Base-by-base conservation (phyloP, 2,329 filamentous ascomycete genomes). In the Albophoma yamanashiensis region DNA sequence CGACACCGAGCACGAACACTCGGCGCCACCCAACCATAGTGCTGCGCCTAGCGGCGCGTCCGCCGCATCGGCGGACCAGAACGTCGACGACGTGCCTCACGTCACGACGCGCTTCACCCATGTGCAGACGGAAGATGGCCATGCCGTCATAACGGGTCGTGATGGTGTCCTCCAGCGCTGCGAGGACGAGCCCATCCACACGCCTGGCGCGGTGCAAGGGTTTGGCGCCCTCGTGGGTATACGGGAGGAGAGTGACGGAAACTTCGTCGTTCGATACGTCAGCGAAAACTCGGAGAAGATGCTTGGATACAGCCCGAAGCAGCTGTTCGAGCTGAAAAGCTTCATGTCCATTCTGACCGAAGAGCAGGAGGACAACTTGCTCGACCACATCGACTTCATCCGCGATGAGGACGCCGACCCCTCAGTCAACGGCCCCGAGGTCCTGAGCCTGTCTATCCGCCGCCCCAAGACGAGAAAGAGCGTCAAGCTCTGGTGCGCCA, bases 171-270 rank as follows among this genome's bases (percentile, higher is more conserved):
- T 94, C 53, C 89, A 95, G 69, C 82, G 85, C 58, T 96, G 92
- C 68, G 92, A 96, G 71, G 92, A 96, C 67, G 92, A 96, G 67
- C 91, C 92, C 0, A 96, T 96, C 34, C 91, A 93, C 64, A 88
- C 91, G 1, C 92, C 92, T 0, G 91, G 91, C 40, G 89, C 89
- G 1, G 76, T 92, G 0, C 92, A 96, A 70, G 80, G 83, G 1
- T 96, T 96, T 66, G 92, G 92, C 1, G 78, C 89, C 4, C 76
- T 96, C 31, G 67, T 96, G 39, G 91, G 87, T 0, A 72, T 96
- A 25, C 82, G 86, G 59, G 89, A 92, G 70, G 85, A 90, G 59
- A 69, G 75, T 0, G 86, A 89, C 43, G 88, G 87, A 3, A 83
- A 82, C 45, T 81, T 94, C 14, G 70, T 83, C 1, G 88, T 92